phyloP scores from a whole-genome alignment of 257 asterid species.

The Mitragyna speciosa region DNA sequence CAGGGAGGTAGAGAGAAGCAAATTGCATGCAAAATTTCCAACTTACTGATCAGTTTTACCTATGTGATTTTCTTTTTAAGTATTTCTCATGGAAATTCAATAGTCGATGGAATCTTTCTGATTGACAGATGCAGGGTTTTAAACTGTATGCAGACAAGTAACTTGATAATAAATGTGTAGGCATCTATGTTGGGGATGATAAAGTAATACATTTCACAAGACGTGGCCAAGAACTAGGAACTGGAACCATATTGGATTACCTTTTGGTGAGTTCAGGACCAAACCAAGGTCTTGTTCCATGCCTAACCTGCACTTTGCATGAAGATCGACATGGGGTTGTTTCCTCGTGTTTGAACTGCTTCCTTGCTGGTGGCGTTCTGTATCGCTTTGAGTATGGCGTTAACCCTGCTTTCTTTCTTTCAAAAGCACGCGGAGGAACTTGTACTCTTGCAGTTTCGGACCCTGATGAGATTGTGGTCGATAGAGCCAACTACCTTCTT shows the following conservation, averaged over 20 bases:
- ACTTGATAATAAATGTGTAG: slow-evolving; percentile 32
- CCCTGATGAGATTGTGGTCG: slow-evolving; percentile 46
- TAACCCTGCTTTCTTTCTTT: slow-evolving; percentile 68
- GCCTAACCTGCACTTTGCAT: slow-evolving; percentile 58
- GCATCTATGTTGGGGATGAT: slow-evolving; percentile 75
- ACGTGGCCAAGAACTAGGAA: slow-evolving; percentile 93
- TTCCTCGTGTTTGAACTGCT: slow-evolving; percentile 78
- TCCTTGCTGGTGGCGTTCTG: slow-evolving; percentile 84
- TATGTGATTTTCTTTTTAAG: neutral
- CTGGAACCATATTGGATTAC: slow-evolving; percentile 73
- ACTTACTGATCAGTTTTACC: neutral
- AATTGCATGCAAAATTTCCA: neutral
- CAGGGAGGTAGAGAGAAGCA: neutral
- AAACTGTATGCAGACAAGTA: neutral
- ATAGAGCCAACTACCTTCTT: slow-evolving; percentile 78
- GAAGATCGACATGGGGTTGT: slow-evolving; percentile 79
- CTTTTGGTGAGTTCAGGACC: slow-evolving; percentile 82
- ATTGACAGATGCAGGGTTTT: neutral
- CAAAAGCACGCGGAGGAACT: slow-evolving; percentile 96
- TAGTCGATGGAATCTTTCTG: neutral
- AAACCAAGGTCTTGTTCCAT: slow-evolving; percentile 47
- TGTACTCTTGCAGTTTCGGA: slow-evolving; percentile 84
- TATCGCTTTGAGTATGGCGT: slow-evolving; percentile 86
- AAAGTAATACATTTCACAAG: slow-evolving; percentile 88
- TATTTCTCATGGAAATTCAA: neutral